phyloP scores from a whole-genome alignment of 163 green algal species.

The Coccomyxa subellipsoidea region DNA sequence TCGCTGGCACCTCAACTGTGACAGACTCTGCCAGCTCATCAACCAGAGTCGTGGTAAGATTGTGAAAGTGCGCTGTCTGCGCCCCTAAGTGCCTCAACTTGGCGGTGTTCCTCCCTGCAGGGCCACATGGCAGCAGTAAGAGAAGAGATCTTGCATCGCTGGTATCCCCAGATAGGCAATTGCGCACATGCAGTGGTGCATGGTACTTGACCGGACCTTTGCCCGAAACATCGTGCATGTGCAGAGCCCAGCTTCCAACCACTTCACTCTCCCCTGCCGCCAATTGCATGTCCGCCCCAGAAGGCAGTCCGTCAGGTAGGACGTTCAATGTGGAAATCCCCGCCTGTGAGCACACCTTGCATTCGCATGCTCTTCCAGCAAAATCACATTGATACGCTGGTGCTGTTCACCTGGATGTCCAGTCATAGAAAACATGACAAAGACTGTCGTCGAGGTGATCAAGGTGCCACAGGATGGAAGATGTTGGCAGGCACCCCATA shows the following conservation, averaged over 20 bases:
- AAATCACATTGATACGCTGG: no score
- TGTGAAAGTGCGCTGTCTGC: slow-evolving; percentile 49
- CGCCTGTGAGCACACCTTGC: background rate
- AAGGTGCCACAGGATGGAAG: no score
- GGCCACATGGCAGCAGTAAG: background rate
- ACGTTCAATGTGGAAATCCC: background rate
- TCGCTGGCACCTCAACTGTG: background rate
- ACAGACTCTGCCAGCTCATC: background rate
- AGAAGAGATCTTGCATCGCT: no score
- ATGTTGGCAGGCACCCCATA: no score
- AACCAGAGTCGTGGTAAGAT: slow-evolving; percentile 51
- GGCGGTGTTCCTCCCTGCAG: background rate
- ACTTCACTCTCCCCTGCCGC: background rate
- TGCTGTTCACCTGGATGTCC: no score
- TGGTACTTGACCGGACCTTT: no score
- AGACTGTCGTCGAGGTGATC: no score
- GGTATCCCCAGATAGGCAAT: no score
- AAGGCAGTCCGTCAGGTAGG: background rate
- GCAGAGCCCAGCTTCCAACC: background rate
- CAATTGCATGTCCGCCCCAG: background rate
- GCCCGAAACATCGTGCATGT: background rate
- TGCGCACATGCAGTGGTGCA: no score
- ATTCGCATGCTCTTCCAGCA: no score
- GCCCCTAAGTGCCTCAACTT: slow-evolving; percentile 34
- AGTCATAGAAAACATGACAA: no score